Percentiles rank a stretch among this genome's conserved stretches.
Conservation (phyloP, 208 protist genomes). For the Trypanosoma brucei region DNA sequence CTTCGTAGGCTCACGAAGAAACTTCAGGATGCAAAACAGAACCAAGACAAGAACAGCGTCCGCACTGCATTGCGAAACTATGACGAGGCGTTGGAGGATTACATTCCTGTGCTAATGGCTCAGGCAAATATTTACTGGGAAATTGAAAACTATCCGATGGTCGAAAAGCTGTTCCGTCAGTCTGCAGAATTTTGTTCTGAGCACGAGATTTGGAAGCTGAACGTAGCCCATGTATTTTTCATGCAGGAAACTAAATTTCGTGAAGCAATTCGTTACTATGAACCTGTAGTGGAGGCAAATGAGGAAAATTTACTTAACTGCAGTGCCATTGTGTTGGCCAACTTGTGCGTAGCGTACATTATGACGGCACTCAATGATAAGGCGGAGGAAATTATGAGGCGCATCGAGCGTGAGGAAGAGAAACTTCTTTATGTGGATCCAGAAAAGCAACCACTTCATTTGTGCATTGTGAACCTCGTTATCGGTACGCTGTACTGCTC, state of each 20-base stretch:
- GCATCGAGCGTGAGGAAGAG: conserved; percentile 96
- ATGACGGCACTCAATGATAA: conserved; percentile 95
- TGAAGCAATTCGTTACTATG: conserved; percentile 96
- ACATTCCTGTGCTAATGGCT: conserved; percentile 95
- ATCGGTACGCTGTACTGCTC: conserved; percentile 99
- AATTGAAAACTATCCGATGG: conserved; percentile 94
- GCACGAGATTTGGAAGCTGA: conserved; percentile 96
- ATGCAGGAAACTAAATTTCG: conserved; percentile 96
- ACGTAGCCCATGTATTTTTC: conserved; percentile 97
- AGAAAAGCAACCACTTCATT: conserved; percentile 91
- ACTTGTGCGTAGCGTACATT: conserved; percentile 97
- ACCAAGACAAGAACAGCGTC: conserved; percentile 80
- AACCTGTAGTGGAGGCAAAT: conserved; percentile 93
- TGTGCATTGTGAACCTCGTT: conserved; percentile 98
- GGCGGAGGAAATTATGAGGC: conserved; percentile 95
- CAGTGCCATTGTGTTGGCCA: conserved; percentile 95
- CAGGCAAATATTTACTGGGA: conserved; percentile 98
- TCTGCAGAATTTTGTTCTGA: conserved; percentile 95
- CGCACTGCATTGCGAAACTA: conserved; percentile 85
- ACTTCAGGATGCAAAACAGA: conserved; percentile 92
- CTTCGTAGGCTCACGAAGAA: conserved; percentile 93
- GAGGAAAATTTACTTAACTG: conserved; percentile 91
- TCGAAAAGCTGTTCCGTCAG: conserved; percentile 94
- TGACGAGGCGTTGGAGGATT: conserved; percentile 92
- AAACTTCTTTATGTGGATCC: conserved; percentile 73